Evolutionary conservation across 2,329 filamentous ascomycete genomes (phyloP).

Genomic region (Cytospora leucostoma): DNA sequence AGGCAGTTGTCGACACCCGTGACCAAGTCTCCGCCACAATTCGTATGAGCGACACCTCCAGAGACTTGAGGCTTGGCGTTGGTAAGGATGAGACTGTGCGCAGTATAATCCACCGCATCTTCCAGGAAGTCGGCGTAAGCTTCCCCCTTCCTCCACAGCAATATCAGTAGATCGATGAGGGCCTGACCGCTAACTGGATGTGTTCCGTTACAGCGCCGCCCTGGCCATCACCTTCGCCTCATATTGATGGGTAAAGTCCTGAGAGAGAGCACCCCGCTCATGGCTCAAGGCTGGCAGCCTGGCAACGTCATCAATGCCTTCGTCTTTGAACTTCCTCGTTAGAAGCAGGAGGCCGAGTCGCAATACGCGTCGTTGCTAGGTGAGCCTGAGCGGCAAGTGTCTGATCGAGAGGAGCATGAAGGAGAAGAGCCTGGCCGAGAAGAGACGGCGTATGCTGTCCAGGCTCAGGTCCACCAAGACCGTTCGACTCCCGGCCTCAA

Average conservation of each 20-base stretch:
- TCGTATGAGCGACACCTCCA: slow-evolving; percentile 65
- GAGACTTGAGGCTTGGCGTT: slow-evolving; percentile 62
- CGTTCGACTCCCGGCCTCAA: background rate
- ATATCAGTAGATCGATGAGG: background rate
- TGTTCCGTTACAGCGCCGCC: slow-evolving; percentile 2
- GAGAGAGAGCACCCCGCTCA: slow-evolving; percentile 65
- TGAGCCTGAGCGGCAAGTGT: background rate
- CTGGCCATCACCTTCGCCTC: slow-evolving; percentile 55
- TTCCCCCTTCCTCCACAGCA: background rate
- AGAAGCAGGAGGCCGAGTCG: slow-evolving; percentile 1
- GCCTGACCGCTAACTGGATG: slow-evolving; percentile 3
- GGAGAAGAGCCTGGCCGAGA: background rate
- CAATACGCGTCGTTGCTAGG: background rate
- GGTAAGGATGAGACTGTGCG: slow-evolving; percentile 65
- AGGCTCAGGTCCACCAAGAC: background rate
- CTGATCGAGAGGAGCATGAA: background rate
- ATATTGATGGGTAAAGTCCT: slow-evolving; percentile 82
- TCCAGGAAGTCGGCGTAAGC: slow-evolving; percentile 64
- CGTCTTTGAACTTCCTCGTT: slow-evolving; percentile 50
- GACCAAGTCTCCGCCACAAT: slow-evolving; percentile 59
- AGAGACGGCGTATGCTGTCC: background rate
- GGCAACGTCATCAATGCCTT: slow-evolving; percentile 78
- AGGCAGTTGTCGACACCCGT: slow-evolving; percentile 47
- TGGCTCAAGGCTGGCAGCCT: slow-evolving; percentile 72
- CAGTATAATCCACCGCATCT: slow-evolving; percentile 62